Evolutionary conservation across 768 basidiomycete genomes (phyloP).

Genomic region (Leccinum rimulosum): DNA sequence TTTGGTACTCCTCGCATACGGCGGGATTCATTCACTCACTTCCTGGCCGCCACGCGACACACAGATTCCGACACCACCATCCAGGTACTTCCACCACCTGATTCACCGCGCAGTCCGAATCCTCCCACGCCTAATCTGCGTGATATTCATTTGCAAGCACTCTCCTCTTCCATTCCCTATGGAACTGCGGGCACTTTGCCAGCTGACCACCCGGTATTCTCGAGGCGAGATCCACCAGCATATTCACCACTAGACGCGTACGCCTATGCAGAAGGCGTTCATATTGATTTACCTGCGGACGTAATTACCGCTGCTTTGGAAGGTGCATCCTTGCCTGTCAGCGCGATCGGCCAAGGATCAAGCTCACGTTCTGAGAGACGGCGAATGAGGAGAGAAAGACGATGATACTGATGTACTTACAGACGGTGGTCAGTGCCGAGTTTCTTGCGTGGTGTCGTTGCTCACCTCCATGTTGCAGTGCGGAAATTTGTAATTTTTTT

Average conservation of each 20-base stretch:
- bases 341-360: conserved; percentile 49
- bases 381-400: conserved; percentile 51
- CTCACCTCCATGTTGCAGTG: conserved; percentile 16
- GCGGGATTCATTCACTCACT: conserved; percentile 64
- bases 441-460: not conserved
- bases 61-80: conserved; percentile 66
- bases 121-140: conserved; percentile 82
- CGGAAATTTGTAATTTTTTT: conserved; percentile 19
- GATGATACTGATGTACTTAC: conserved; percentile 18
- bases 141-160: conserved; percentile 78
- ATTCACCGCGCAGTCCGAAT: conserved; percentile 75
- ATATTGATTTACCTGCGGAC: conserved; percentile 89
- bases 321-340: conserved; percentile 60
- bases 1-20: conserved; percentile 73
- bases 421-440: conserved; percentile 16
- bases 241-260: conserved; percentile 90
- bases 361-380: conserved; percentile 54
- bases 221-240: conserved; percentile 73
- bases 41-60: conserved; percentile 53
- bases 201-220: conserved; percentile 32
- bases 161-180: conserved; percentile 18
- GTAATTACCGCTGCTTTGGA: conserved; percentile 88
- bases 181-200: conserved; percentile 28
- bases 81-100: conserved; percentile 74
- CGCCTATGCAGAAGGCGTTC: conserved; percentile 84